These are phyloP conservation scores for Colletotrichum coccodes DNA, from an alignment of 2,329 filamentous ascomycete species.

Conservation along the genomic window DNA sequence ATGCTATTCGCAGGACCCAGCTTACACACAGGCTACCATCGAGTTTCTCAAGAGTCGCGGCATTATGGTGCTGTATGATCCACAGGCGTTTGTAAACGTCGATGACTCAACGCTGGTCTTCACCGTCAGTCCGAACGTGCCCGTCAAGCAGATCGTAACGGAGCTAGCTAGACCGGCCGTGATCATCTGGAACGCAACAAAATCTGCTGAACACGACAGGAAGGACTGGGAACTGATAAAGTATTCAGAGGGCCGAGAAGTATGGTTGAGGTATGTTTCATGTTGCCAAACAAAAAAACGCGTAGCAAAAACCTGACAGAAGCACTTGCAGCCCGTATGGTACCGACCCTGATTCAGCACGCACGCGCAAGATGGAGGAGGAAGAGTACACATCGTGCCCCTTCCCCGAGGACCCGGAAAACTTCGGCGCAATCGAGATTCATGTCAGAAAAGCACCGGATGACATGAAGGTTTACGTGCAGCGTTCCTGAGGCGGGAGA, in stretches of 20 bases:
- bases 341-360: neutral
- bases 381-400: neutral
- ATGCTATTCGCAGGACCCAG: conserved; percentile 5
- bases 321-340: neutral
- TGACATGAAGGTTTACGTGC: too few species aligned
- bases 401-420: neutral
- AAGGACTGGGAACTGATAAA: neutral
- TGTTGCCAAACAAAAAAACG: neutral
- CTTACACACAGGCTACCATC: neutral
- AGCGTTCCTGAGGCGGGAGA: neutral
- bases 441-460: neutral
- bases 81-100: conserved; percentile 33
- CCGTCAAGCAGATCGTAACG: conserved; percentile 36
- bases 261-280: neutral
- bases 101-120: conserved; percentile 35
- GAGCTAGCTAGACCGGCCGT: conserved; percentile 35
- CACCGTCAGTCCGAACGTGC: conserved; percentile 27
- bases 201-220: neutral
- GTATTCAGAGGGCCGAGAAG: neutral
- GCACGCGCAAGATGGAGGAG: neutral
- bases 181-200: conserved; percentile 33
- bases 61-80: conserved; percentile 27
- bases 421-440: neutral
- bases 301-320: neutral
- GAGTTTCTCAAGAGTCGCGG: neutral